Evolutionary conservation across 73 alveolate species (phyloP), one percentile per base, ranked within the genome.

Genomic region (Halteria grandinella): DNA sequence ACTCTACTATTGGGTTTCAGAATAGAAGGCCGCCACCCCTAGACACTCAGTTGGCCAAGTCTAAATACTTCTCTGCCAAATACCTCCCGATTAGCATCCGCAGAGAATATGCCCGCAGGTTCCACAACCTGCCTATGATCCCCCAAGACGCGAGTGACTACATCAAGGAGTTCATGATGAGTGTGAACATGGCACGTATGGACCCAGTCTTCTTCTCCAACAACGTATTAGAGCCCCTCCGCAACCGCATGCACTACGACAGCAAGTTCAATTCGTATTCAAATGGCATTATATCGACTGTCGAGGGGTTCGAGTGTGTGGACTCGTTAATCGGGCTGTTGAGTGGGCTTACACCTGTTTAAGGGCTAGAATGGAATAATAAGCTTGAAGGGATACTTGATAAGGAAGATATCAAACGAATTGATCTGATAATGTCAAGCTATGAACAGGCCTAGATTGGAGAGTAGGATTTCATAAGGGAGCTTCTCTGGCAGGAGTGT

Each of bases 131-230:
- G n/a, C n/a, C n/a, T n/a, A n/a, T n/a, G n/a, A n/a, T n/a, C n/a
- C n/a, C n/a, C n/a, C n/a, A n/a, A n/a, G n/a, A n/a, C n/a, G n/a
- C n/a, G n/a, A n/a, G n/a, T n/a, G n/a, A n/a, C n/a, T n/a, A n/a
- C n/a, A n/a, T n/a, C n/a, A 66, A 66, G 36, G 80, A 66, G 47
- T 45, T 66, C 14, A 44, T 66, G 69, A 44, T 66, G 17, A 66
- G 69, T 44, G 18, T 66, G 15, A 66, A 66, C 47, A 44, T 66
- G 5, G 63, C 66, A 10, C 20, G 80, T 12, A 33, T 66, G 3
- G 6, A 15, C 28, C 69, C 80, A 21, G 29, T 66, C 36, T 66
- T 45, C 52, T 66, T 66, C 39, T 66, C 80, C 28, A 66, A 66
- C 47, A 66, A 66, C 31, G 66, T 45, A 8, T n/a, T 66, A 2